Evolutionary conservation across 352 stramenopile species (phyloP).

Genomic region (Thraustochytrium sp.): DNA sequence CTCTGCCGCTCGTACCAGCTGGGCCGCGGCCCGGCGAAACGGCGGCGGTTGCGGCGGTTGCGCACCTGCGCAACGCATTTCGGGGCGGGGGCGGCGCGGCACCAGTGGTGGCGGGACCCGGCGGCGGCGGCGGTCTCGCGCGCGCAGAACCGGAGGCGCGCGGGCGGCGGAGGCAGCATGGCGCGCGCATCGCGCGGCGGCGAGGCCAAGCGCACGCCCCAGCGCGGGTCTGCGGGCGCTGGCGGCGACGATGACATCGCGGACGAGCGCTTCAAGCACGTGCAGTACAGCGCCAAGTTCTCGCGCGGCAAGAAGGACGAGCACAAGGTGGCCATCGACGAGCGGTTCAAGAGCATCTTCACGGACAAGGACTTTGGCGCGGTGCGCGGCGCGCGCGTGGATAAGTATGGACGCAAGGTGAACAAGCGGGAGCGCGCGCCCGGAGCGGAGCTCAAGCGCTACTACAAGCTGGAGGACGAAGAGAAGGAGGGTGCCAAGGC

Average conservation of each 20-base stretch:
- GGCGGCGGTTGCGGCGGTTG: too few species aligned
- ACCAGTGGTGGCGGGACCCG: too few species aligned
- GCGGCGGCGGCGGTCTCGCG: too few species aligned
- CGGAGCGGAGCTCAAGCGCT: not conserved
- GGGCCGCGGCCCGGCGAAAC: too few species aligned
- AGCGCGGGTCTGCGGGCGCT: too few species aligned
- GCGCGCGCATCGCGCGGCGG: not conserved
- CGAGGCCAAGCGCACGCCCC: not conserved
- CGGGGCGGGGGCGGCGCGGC: too few species aligned
- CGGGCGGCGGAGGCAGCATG: too few species aligned
- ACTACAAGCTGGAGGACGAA: constrained; percentile 45
- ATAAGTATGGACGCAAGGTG: constrained; percentile 34
- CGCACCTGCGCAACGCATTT: too few species aligned
- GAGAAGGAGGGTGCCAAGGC: constrained; percentile 50
- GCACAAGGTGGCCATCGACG: constrained; percentile 15
- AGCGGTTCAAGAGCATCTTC: constrained; percentile 6
- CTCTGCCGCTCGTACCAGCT: too few species aligned
- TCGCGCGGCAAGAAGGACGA: not conserved
- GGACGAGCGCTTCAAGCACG: constrained; percentile 17
- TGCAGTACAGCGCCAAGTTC: constrained; percentile 12
- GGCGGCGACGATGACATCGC: not conserved
- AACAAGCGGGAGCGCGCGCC: not conserved
- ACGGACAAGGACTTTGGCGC: constrained; percentile 17
- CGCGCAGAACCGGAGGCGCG: too few species aligned
- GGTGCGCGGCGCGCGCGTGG: not conserved